phyloP scores from a whole-genome alignment of 805 yeast genomes.

The Barnettozyma californica region DNA sequence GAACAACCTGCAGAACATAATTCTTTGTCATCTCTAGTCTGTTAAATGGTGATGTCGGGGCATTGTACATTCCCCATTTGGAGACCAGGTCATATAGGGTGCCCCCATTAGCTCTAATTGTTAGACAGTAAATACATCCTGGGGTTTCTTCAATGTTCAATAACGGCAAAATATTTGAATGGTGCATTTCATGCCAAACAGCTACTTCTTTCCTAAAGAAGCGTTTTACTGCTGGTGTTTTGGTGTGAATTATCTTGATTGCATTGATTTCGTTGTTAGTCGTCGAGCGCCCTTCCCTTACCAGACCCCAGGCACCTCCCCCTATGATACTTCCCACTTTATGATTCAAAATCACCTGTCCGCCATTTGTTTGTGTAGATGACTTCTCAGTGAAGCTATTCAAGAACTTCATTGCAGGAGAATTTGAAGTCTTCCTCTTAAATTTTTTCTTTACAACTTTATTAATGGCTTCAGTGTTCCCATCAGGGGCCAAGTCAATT shows the following conservation, averaged over 20 bases:
- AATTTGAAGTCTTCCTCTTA: constrained; percentile 16
- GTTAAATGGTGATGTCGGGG: constrained; percentile 25
- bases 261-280: constrained; percentile 38
- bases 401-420: constrained; percentile 26
- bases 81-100: constrained; percentile 71
- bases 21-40: constrained; percentile 32
- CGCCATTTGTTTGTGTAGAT: constrained; percentile 47
- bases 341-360: constrained; percentile 59
- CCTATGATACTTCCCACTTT: constrained; percentile 73
- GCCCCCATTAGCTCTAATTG: constrained; percentile 66
- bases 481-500: constrained; percentile 31
- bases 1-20: constrained; percentile 48
- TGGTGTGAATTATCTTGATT: constrained; percentile 56
- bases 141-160: constrained; percentile 56
- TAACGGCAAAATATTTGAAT: constrained; percentile 60
- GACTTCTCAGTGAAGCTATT: constrained; percentile 22
- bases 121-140: constrained; percentile 64
- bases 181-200: constrained; percentile 69
- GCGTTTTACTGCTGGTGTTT: constrained; percentile 44
- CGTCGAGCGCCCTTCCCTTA: constrained; percentile 54
- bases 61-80: constrained; percentile 52
- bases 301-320: constrained; percentile 86
- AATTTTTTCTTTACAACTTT: constrained; percentile 24
- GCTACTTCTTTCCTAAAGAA: constrained; percentile 66
- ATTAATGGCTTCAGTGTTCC: constrained; percentile 26